These are phyloP conservation scores for Aspergillus carbonarius DNA, from an alignment of 2,329 filamentous ascomycete species.

Conservation along the genomic window DNA sequence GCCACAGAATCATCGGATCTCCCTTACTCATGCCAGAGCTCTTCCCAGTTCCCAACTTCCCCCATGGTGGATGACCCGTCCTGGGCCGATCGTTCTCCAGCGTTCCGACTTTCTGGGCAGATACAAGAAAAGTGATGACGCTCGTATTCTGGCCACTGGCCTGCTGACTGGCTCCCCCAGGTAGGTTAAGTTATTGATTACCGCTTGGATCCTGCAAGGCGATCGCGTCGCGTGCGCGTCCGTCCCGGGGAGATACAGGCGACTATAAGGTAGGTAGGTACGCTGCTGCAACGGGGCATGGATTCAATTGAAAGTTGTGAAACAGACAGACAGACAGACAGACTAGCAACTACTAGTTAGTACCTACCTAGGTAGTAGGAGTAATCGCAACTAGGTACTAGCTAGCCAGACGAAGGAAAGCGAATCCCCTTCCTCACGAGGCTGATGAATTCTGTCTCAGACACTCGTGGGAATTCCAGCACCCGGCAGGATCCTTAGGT, in stretches of 20 bases:
- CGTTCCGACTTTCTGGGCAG: neutral
- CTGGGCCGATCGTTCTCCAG: neutral
- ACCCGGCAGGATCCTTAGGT: neutral
- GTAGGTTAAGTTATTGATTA: neutral
- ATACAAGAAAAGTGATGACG: neutral
- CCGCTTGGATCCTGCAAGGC: conserved; percentile 10
- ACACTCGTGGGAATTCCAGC: neutral
- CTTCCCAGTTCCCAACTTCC: neutral
- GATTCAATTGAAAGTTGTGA: neutral
- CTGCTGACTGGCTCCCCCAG: neutral
- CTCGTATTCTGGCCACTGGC: neutral
- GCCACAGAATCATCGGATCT: neutral
- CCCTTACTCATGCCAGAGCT: conserved; percentile 3
- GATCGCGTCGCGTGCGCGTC: conserved; percentile 20
- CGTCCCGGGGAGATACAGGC: neutral
- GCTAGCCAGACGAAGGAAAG: neutral
- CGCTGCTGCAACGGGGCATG: no score
- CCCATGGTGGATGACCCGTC: no score
- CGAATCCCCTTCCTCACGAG: neutral
- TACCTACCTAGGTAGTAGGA: no score
- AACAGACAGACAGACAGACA: neutral
- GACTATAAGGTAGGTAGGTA: no score
- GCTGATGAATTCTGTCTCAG: neutral
- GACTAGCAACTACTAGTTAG: neutral
- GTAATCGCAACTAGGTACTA: neutral